Conservation (phyloP, 345 rosid genomes). For the Euphorbia lathyris region DNA sequence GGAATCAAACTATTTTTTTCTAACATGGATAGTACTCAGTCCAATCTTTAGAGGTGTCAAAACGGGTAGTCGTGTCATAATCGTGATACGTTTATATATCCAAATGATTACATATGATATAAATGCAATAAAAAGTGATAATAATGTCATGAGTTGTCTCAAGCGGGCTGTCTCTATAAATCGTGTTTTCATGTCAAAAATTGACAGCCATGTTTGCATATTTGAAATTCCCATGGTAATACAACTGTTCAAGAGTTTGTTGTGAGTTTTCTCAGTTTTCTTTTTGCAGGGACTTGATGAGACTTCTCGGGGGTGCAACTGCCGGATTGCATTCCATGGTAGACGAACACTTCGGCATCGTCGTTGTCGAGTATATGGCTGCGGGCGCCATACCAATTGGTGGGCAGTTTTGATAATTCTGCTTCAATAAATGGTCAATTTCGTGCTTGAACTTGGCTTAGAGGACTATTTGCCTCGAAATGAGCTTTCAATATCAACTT, state of each 20-base stretch:
- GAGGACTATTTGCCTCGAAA: too few species aligned
- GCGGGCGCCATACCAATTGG: conserved; percentile 97
- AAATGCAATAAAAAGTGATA: too few species aligned
- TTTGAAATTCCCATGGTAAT: background rate
- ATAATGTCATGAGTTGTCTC: too few species aligned
- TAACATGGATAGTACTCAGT: background rate
- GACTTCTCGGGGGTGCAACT: conserved; percentile 65
- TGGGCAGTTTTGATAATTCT: conserved; percentile 16
- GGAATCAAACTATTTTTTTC: background rate
- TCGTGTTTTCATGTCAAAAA: too few species aligned
- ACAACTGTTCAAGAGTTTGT: background rate
- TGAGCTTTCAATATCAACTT: too few species aligned
- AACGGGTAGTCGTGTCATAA: too few species aligned
- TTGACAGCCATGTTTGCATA: background rate
- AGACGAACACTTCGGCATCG: conserved; percentile 89
- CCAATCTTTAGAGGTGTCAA: too few species aligned
- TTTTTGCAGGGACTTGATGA: conserved; percentile 65
- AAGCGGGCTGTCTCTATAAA: too few species aligned
- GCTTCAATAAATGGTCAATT: background rate
- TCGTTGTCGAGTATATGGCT: conserved; percentile 93
- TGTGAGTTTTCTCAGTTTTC: background rate
- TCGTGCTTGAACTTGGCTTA: too few species aligned
- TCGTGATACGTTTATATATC: too few species aligned
- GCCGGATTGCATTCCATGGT: conserved; percentile 82
- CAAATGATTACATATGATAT: too few species aligned